Percentiles rank a stretch among this genome's conserved stretches.
Conservation (phyloP, 1,139 yeast species). For the Taphrina confusa region DNA sequence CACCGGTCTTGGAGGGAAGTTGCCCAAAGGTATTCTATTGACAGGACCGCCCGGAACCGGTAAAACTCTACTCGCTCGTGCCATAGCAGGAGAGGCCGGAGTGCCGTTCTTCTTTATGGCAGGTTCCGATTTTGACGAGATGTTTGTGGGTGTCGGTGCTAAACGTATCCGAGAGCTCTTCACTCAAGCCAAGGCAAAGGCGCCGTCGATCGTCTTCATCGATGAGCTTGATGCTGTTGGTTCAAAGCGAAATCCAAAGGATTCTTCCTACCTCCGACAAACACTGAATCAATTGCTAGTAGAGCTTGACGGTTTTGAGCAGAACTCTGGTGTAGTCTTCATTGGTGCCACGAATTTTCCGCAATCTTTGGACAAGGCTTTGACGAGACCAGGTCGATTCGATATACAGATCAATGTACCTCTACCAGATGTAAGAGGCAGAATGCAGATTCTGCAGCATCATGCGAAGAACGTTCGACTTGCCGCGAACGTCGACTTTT, state of each 20-base stretch:
- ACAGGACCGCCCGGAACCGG: slow-evolving; percentile 99
- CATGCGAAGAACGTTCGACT: slow-evolving; percentile 91
- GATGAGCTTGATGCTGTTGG: slow-evolving; percentile 99
- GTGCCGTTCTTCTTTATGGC: slow-evolving; percentile 98
- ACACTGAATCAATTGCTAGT: slow-evolving; percentile 93
- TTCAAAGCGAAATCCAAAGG: slow-evolving; percentile 94
- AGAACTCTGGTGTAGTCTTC: slow-evolving; percentile 60
- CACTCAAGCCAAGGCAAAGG: slow-evolving; percentile 86
- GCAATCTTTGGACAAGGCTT: slow-evolving; percentile 91
- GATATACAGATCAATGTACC: slow-evolving; percentile 95
- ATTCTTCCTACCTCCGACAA: slow-evolving; percentile 96
- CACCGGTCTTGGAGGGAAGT: slow-evolving; percentile 93
- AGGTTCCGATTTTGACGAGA: slow-evolving; percentile 96
- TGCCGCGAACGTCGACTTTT: slow-evolving; percentile 80
- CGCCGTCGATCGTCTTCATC: slow-evolving; percentile 95
- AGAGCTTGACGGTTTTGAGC: slow-evolving; percentile 74
- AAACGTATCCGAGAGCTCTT: slow-evolving; percentile 93
- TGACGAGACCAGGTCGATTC: slow-evolving; percentile 97
- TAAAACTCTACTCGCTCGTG: slow-evolving; percentile 93
- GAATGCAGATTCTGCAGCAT: slow-evolving; percentile 86
- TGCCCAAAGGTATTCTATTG: slow-evolving; percentile 92
- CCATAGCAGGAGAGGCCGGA: slow-evolving; percentile 99
- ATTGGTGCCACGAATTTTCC: slow-evolving; percentile 99
- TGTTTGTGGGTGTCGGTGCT: slow-evolving; percentile 99
- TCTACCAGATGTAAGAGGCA: slow-evolving; percentile 95